phyloP scores from a whole-genome alignment of 2,329 filamentous ascomycete genomes.

The Aspergillus arachidicola region DNA sequence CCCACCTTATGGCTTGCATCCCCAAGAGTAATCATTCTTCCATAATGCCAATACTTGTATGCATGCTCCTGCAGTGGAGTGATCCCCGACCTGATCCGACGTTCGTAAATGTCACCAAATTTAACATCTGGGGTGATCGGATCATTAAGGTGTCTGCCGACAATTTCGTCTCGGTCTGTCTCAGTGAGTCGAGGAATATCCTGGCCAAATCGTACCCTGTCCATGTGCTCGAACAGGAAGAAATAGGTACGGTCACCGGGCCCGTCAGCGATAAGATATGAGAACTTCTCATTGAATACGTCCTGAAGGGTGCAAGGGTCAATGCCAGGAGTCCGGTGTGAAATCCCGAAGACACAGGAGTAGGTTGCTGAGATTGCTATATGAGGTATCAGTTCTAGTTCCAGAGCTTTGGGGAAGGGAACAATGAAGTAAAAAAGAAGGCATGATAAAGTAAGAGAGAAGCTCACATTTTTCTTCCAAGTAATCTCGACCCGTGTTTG shows the following conservation, averaged over 20 bases:
- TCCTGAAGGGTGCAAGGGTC: background rate
- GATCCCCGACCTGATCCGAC: background rate
- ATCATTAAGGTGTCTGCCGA: background rate
- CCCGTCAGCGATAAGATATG: background rate
- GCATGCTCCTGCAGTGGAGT: background rate
- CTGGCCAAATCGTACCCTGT: background rate
- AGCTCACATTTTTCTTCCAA: background rate
- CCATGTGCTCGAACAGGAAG: background rate
- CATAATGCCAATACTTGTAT: background rate
- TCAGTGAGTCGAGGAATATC: background rate
- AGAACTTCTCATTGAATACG: background rate
- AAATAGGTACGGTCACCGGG: background rate
- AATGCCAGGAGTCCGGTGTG: background rate
- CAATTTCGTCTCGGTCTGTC: background rate
- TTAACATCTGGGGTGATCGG: background rate
- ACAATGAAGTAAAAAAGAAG: background rate
- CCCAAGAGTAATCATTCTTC: background rate
- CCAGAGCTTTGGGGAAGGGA: background rate
- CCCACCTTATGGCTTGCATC: background rate
- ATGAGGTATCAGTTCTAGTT: background rate
- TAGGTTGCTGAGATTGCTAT: background rate
- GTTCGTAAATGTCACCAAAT: background rate
- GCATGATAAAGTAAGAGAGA: too few species aligned
- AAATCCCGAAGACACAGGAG: conserved; percentile 1
- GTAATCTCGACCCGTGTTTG: background rate